Base-by-base conservation (phyloP, 2,329 filamentous ascomycete species). In the Penicillium sp. region DNA sequence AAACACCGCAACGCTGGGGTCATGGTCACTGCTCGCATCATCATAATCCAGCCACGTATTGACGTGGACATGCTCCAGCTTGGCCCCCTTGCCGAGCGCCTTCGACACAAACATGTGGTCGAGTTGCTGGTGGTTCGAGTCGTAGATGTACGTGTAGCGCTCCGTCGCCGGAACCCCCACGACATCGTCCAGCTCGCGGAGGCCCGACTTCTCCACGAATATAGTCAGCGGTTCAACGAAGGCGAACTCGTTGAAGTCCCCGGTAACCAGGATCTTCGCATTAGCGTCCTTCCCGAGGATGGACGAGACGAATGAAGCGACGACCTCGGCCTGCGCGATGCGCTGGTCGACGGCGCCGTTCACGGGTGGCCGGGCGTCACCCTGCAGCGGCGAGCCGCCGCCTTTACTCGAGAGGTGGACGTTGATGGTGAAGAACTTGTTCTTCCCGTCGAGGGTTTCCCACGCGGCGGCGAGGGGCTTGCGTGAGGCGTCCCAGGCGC, bases 181-280 rank as follows among this genome's bases (percentile, higher is more conserved):
- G 0, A 84, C 86, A 5, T 84, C 87, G 67, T 91, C 88, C 1
- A 91, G 76, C 65, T 91, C 88, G 38, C 81, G 67, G 50, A 91
- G 78, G 2, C 84, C 83, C 0, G 86, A 88, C 21, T 82, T 77
- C 3, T 74, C 64, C 1, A 78, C 70, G 65, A 91, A 90, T 1
- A 77, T 77, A 63, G 81, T 73, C 53, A 91, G 74, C 1, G 89
- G 88, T 72, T 82, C 70, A 9, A 87, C 88, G 64, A 88, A 88
- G 5, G 83, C 73, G 71, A 90, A 91, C 73, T 92, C 90, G 80
- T 92, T 91, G 73, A 89, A 91, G 76, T 92, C 90, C 29, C 90
- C 90, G 0, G 86, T 84, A 2, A 82, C 77, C 62, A 91, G 82
- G 66, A 92, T 73, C 26, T 79, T 79, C 0, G 89, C 88, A 17